A percentile compares a stretch with the other conserved stretches of the same genome.
Conservation (phyloP, 2,329 filamentous ascomycete species). For the Waltergamsia citrina region DNA sequence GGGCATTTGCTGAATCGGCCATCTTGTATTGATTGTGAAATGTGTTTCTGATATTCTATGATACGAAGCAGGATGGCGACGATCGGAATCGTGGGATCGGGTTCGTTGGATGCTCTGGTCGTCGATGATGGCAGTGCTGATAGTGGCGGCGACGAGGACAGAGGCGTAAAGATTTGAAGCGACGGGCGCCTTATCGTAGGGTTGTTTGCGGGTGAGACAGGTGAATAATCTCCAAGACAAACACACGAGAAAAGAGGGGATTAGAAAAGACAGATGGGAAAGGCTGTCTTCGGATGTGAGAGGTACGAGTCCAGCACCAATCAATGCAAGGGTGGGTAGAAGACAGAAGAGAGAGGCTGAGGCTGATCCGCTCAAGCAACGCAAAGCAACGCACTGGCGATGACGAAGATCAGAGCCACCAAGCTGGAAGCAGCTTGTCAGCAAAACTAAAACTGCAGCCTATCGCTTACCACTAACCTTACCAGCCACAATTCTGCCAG, state of each 20-base stretch:
- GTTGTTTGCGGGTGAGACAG: too few relatives aligned
- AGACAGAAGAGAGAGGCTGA: background rate
- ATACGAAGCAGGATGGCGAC: too few relatives aligned
- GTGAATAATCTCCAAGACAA: too few relatives aligned
- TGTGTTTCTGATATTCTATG: too few relatives aligned
- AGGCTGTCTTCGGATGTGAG: background rate
- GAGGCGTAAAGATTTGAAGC: background rate
- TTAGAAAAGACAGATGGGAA: background rate
- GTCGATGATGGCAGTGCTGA: background rate
- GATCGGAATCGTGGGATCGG: background rate
- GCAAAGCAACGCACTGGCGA: background rate
- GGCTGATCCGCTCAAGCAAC: too few relatives aligned
- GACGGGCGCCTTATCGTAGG: too few relatives aligned
- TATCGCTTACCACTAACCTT: background rate
- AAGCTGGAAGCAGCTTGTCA: too few relatives aligned
- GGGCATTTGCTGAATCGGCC: constrained; percentile 46
- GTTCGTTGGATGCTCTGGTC: background rate
- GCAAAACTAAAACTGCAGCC: background rate
- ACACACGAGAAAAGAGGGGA: too few relatives aligned
- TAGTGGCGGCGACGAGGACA: background rate
- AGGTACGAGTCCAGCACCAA: background rate
- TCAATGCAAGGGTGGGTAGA: constrained; percentile 2
- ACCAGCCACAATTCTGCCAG: background rate
- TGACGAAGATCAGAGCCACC: constrained; percentile 5
- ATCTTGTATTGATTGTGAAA: constrained; percentile 1